Evolutionary conservation across 1,139 yeast genomes (phyloP), one percentile per base, ranked within the genome.

Genomic region (Martiniozyma asiatica): DNA sequence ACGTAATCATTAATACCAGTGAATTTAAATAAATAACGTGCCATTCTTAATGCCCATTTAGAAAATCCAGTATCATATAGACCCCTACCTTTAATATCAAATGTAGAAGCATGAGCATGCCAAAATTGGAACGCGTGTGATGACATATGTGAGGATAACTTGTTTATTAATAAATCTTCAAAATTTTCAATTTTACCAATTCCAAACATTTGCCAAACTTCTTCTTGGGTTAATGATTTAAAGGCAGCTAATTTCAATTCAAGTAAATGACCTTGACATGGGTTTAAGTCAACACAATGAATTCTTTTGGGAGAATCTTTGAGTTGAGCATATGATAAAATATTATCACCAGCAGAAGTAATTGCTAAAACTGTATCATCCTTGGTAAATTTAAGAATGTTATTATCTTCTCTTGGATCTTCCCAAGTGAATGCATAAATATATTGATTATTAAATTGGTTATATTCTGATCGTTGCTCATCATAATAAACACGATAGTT

Each of bases 371-470:
- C 81, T 2, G 82, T 76, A 46, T 80, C 94, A 20, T 67, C 62
- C 11, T 70, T 56, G 23, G 63, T 60, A 44, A 80, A 61, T 30
- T 73, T 65, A 43, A 80, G 62, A 36, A 80, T 74, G 26, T 65
- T 63, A 40, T 73, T 68, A 54, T 80, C 94, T 54, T 78, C 92
- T 35, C 79, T 65, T 20, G 93, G 93, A 50, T 80, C 93, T 55
- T 80, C 94, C 94, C 94, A 80, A 8, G 92, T 80, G 55, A 80
- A 80, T 3, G 93, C 87, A 49, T 80, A 80, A 36, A 80, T 80
- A 52, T 78, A 80, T 55, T 79, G 85, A 49, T 77, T 65, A 36
- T 68, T 72, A 59, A 80, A 80, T 51, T 79, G 87, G 29, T 67
- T 68, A 48, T 76, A 76, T 45, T 67, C 68, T 8, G 78, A 71